Base-by-base conservation (phyloP, 2,329 filamentous ascomycete genomes). In the Alternaria ventricosa region DNA sequence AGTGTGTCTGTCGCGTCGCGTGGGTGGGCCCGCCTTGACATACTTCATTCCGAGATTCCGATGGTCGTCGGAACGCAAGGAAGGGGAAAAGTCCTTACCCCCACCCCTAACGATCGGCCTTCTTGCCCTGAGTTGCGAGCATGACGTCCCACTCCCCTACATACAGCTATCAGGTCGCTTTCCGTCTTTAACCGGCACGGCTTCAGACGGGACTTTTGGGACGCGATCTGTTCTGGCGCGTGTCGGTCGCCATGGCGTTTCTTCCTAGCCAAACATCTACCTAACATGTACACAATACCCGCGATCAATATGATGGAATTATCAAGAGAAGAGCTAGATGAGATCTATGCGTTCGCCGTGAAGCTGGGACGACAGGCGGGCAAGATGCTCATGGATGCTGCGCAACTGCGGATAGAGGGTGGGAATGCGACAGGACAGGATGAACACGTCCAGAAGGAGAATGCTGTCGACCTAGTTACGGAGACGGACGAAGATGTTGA, bases 401-500 rank as follows among this genome's bases (percentile, higher is more conserved):
- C 89, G n/a, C 83, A 86, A 67, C 76, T 84, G 66, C 84, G 89
- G 33, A 87, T 86, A 70, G 81, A 79, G 10, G 82, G 80, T 41
- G 72, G 74, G 47, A 68, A 41, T 61, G 66, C 61, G 71, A 74
- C 53, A 2, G 23, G 58, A 28, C 55, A 69, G 13, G 65, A 75
- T 43, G 73, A 77, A 63, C 84, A 86, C 58, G 80, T 84, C 8
- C 90, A 93, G 79, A 94, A 94, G 77, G 89, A 92, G 68, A 93
- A 87, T 74, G 86, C 90, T 1, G 91, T 94, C 11, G 92, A 94
- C 76, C 87, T 94, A 65, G 91, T 94, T 20, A 94, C 91, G 10
- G 87, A 93, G 80, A 91, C 90, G 1, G 91, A 94, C 75, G 86
- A 91, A 79, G 89, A 92, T 71, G 89, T 92, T 43, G 91, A 94